These are phyloP conservation scores for Acanthochlamys bracteata DNA, from an alignment of 106 monocot species.

Conservation along the genomic window DNA sequence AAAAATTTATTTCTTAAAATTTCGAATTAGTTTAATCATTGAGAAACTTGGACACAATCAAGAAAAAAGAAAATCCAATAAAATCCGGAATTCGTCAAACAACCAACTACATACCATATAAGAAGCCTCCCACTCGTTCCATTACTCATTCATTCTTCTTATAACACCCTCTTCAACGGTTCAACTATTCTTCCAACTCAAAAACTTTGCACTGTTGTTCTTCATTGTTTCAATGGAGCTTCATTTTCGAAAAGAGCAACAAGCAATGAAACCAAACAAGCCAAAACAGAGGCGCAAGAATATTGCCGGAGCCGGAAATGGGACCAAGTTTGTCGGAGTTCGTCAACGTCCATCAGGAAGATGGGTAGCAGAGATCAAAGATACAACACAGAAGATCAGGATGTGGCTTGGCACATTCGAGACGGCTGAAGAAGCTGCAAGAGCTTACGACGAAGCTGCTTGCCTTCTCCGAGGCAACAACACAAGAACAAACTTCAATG, in stretches of 20 bases:
- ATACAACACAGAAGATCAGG: slow-evolving; percentile 53
- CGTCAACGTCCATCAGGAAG: slow-evolving; percentile 55
- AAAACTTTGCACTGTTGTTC: too few relatives aligned
- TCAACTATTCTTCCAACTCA: too few relatives aligned
- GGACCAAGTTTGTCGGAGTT: slow-evolving; percentile 45
- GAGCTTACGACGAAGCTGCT: slow-evolving; percentile 55
- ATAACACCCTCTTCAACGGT: too few relatives aligned
- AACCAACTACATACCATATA: too few relatives aligned
- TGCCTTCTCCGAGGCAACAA: slow-evolving; percentile 57
- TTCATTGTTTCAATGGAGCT: background rate
- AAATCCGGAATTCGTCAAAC: too few relatives aligned
- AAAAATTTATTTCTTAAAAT: too few relatives aligned
- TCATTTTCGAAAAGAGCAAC: slow-evolving; percentile 2
- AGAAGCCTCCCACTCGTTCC: too few relatives aligned
- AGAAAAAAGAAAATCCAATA: too few relatives aligned
- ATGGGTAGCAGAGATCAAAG: slow-evolving; percentile 77
- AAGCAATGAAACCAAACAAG: slow-evolving; percentile 1
- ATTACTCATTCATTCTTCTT: too few relatives aligned
- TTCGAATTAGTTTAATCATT: too few relatives aligned
- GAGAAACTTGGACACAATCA: too few relatives aligned
- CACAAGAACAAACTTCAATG: slow-evolving; percentile 47
- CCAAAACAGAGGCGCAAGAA: slow-evolving; percentile 7
- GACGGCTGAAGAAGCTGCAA: slow-evolving; percentile 54
- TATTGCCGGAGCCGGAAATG: slow-evolving; percentile 10
- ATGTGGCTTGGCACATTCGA: slow-evolving; percentile 80